phyloP scores from a whole-genome alignment of 768 basidiomycete species.

The Tricholoma bakamatsutake region DNA sequence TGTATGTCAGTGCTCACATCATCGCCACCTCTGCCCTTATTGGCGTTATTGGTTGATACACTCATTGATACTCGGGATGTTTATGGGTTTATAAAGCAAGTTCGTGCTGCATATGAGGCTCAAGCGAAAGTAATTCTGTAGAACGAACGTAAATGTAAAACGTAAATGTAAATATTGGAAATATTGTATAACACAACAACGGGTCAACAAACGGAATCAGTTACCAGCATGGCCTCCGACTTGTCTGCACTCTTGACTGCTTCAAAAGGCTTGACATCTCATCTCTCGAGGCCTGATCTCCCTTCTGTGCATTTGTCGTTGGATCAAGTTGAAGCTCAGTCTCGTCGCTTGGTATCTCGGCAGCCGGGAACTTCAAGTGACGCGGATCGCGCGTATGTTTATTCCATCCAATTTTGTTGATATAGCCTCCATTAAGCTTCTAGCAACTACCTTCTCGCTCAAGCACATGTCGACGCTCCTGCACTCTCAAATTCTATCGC shows the following conservation, averaged over 20 bases:
- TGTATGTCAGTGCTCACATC: constrained; percentile 66
- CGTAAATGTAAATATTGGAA: too few relatives aligned
- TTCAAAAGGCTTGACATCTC: constrained; percentile 69
- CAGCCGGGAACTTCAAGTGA: constrained; percentile 61
- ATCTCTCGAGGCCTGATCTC: constrained; percentile 73
- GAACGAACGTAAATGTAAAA: too few relatives aligned
- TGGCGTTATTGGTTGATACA: constrained; percentile 63
- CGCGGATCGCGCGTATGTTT: constrained; percentile 65
- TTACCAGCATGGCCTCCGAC: constrained; percentile 36
- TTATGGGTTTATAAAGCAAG: constrained; percentile 62
- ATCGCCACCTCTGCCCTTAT: constrained; percentile 59
- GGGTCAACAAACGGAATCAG: too few relatives aligned
- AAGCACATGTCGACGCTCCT: constrained; percentile 91
- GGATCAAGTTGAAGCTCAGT: constrained; percentile 94
- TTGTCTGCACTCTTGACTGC: constrained; percentile 67
- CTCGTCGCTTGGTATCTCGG: constrained; percentile 72
- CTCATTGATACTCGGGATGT: constrained; percentile 70
- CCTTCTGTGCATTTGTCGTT: constrained; percentile 86
- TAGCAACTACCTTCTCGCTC: constrained; percentile 89
- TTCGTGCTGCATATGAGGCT: constrained; percentile 49
- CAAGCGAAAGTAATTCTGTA: constrained; percentile 10
- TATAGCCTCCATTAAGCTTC: constrained; percentile 1
- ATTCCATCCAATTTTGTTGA: neutral
- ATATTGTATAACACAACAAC: too few relatives aligned
- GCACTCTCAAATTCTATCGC: constrained; percentile 80